A percentile compares a stretch with the other conserved stretches of the same genome.
Evolutionary conservation across 2,329 filamentous ascomycete species (phyloP).

Genomic region (Microdochium bolleyi): DNA sequence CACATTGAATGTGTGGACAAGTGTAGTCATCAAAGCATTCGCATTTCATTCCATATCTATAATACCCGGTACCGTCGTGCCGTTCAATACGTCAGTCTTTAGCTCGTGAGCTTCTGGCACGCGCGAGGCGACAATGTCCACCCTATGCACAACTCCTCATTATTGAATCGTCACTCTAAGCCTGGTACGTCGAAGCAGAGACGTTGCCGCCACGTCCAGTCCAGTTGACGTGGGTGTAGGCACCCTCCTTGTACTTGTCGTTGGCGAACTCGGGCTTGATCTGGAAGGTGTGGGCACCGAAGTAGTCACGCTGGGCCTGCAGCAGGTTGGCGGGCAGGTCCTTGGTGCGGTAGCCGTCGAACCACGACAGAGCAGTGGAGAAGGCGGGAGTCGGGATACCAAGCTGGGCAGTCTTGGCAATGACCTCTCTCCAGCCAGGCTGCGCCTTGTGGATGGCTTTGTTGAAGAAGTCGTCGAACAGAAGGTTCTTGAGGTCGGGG

Average conservation of each 20-base stretch:
- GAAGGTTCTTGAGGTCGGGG: conserved; percentile 92
- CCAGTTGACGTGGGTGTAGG: conserved; percentile 99
- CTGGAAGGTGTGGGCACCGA: conserved; percentile 86
- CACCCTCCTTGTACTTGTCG: conserved; percentile 72
- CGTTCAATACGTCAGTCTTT: conserved; percentile 3
- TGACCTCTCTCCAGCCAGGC: conserved; percentile 82
- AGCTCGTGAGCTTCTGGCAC: conserved; percentile 2
- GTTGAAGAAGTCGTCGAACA: conserved; percentile 99
- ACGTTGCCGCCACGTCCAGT: conserved; percentile 96
- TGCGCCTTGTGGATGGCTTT: conserved; percentile 97
- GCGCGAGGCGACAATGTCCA: conserved; percentile 2
- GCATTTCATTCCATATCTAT: neutral
- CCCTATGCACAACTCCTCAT: neutral
- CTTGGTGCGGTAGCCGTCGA: conserved; percentile 96
- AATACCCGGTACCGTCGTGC: neutral
- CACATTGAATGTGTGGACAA: too few species aligned
- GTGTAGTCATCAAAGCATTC: neutral
- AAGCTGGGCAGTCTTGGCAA: conserved; percentile 85
- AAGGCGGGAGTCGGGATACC: conserved; percentile 96
- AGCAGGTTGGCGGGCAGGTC: conserved; percentile 96
- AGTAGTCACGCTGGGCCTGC: conserved; percentile 99
- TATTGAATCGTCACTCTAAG: conserved; percentile 45
- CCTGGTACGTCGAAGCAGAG: conserved; percentile 94
- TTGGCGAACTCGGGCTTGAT: conserved; percentile 75
- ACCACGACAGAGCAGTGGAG: conserved; percentile 95